Conservation (phyloP, 345 rosid genomes). For the Eutrema yunnanense region DNA sequence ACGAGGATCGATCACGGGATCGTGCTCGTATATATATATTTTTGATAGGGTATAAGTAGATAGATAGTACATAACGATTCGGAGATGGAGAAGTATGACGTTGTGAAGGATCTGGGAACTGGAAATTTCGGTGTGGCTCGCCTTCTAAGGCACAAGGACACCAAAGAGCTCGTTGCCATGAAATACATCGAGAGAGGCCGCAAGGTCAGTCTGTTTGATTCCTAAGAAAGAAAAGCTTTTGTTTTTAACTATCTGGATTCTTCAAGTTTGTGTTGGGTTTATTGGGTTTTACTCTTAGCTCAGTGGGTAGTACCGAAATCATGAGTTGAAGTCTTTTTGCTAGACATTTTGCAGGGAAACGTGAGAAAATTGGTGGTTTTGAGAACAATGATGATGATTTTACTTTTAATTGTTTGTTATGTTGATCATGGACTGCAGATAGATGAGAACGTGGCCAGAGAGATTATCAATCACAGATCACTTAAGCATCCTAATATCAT, state of each 20-base stretch:
- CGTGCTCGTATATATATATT: neutral
- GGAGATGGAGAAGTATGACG: constrained; percentile 66
- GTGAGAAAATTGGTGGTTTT: neutral
- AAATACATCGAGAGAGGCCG: constrained; percentile 87
- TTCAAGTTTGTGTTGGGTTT: neutral
- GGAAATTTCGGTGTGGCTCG: constrained; percentile 93
- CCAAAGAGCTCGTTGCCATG: constrained; percentile 86
- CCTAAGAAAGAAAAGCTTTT: neutral
- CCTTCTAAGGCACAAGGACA: constrained; percentile 69
- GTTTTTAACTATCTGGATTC: neutral
- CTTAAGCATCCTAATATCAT: constrained; percentile 85
- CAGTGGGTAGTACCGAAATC: neutral
- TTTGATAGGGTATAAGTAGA: neutral
- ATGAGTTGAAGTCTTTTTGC: neutral
- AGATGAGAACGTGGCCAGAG: constrained; percentile 90
- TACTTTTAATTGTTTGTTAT: constrained; percentile 3
- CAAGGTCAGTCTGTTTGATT: constrained; percentile 40
- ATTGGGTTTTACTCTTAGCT: neutral
- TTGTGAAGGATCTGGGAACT: constrained; percentile 77
- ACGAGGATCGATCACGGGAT: neutral
- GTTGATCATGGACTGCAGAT: constrained; percentile 42
- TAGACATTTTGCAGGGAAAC: neutral
- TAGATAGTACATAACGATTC: neutral
- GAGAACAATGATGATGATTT: neutral
- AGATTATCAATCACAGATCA: constrained; percentile 89